Conservation (phyloP, 768 basidiomycete species). For the Rubroboletus satanas region DNA sequence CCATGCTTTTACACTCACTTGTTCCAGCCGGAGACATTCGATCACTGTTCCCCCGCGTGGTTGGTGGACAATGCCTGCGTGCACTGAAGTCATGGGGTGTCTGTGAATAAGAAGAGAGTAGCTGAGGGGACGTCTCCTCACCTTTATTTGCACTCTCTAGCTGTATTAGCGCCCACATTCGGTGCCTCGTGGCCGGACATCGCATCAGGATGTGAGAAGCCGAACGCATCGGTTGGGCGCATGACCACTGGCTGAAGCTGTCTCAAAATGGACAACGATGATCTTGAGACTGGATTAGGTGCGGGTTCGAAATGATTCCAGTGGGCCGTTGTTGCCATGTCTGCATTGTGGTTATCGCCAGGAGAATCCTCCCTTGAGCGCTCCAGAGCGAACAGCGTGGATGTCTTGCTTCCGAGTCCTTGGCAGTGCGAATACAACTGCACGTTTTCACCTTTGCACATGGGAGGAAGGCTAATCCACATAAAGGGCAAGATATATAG, state of each 20-base stretch:
- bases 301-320: too few species aligned
- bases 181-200: conserved; percentile 2
- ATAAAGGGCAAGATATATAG: not conserved
- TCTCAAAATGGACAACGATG: not conserved
- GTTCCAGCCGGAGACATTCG: conserved; percentile 38
- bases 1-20: conserved; percentile 38
- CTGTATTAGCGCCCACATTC: conserved; percentile 3
- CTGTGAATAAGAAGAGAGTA: not conserved
- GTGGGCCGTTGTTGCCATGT: too few species aligned
- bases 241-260: not conserved
- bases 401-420: not conserved
- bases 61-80: conserved; percentile 33
- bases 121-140: not conserved
- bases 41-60: conserved; percentile 19
- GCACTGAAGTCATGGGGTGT: conserved; percentile 15
- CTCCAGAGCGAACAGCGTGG: not conserved
- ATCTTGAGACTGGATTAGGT: not conserved
- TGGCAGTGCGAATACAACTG: not conserved
- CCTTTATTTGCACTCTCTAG: conserved; percentile 14
- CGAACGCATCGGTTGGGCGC: not conserved
- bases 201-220: conserved; percentile 4
- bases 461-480: not conserved
- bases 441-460: not conserved
- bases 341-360: conserved; percentile 1
- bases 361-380: conserved; percentile 5